phyloP scores from a whole-genome alignment of 495 filamentous ascomycete species.

The Xylaria intraflava region DNA sequence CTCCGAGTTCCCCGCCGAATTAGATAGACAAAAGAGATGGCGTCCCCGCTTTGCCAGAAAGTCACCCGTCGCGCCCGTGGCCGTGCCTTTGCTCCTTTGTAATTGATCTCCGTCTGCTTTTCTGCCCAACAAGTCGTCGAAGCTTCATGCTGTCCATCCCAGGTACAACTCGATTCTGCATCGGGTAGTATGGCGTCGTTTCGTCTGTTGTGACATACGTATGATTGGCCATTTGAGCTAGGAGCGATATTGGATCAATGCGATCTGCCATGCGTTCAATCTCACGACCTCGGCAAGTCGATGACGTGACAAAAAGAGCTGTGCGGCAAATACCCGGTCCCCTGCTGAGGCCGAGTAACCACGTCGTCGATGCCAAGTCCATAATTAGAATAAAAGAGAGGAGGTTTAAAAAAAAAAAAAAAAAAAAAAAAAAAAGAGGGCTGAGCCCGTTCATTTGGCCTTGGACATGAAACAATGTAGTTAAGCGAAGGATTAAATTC shows the following conservation, averaged over 20 bases:
- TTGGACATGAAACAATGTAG: slow-evolving; percentile 4
- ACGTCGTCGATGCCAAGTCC: slow-evolving; percentile 13
- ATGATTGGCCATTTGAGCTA: neutral
- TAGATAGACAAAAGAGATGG: slow-evolving; percentile 21
- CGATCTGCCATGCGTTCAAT: neutral
- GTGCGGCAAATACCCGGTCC: neutral
- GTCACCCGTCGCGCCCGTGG: slow-evolving; percentile 10
- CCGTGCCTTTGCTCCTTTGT: slow-evolving; percentile 6
- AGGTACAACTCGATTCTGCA: neutral
- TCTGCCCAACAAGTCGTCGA: neutral
- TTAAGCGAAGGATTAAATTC: slow-evolving; percentile 26
- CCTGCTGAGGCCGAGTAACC: neutral
- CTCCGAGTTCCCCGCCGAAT: slow-evolving; percentile 12
- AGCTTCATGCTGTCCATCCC: neutral
- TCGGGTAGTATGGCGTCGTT: neutral
- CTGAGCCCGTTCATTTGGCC: slow-evolving; percentile 22
- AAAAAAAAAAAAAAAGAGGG: slow-evolving; percentile 19
- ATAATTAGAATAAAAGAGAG: too few species aligned
- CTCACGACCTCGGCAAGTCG: neutral
- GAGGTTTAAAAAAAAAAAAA: too few species aligned
- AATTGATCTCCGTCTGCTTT: slow-evolving; percentile 3
- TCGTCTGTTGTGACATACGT: neutral
- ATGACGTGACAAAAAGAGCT: neutral
- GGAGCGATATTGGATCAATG: neutral
- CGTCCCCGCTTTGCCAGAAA: slow-evolving; percentile 10